Conservation (phyloP, 495 filamentous ascomycete species). For the Schizothecium vesticola region DNA sequence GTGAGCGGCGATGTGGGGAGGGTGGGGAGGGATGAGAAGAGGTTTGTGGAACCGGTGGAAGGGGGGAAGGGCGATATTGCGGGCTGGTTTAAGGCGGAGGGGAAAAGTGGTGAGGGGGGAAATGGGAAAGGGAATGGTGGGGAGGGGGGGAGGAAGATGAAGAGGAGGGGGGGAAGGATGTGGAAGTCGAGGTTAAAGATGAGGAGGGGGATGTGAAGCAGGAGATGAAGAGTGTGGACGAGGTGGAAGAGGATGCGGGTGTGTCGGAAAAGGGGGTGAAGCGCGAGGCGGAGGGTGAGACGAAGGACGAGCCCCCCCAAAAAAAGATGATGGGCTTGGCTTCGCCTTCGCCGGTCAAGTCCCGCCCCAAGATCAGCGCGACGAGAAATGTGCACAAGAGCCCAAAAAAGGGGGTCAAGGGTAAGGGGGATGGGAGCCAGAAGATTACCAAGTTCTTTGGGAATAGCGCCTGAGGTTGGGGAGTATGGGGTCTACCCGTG, state of each 20-base stretch:
- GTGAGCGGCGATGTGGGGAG: slow-evolving; percentile 90
- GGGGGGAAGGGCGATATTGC: slow-evolving; percentile 84
- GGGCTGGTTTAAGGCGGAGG: slow-evolving; percentile 63
- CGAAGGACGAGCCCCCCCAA: slow-evolving; percentile 33
- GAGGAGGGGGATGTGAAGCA: slow-evolving; percentile 35
- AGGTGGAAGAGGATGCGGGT: slow-evolving; percentile 9
- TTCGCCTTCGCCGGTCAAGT: slow-evolving; percentile 14
- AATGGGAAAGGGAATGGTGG: slow-evolving; percentile 33
- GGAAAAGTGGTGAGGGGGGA: slow-evolving; percentile 31
- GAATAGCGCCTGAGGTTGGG: slow-evolving; percentile 38
- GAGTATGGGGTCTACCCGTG: neutral
- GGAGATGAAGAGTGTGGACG: slow-evolving; percentile 29
- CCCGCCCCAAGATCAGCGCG: slow-evolving; percentile 35
- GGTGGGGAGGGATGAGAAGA: slow-evolving; percentile 84
- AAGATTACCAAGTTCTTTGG: slow-evolving; percentile 85
- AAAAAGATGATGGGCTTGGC: slow-evolving; percentile 33
- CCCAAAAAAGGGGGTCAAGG: slow-evolving; percentile 26
- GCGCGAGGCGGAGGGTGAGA: slow-evolving; percentile 45
- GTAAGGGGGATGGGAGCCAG: slow-evolving; percentile 58
- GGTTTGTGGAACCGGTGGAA: slow-evolving; percentile 74
- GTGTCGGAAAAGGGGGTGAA: slow-evolving; percentile 44
- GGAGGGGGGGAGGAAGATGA: slow-evolving; percentile 18
- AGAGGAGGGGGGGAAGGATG: slow-evolving; percentile 14
- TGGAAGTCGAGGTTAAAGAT: slow-evolving; percentile 25
- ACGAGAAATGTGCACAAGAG: slow-evolving; percentile 42